Conservation (phyloP, 352 stramenopile species). For the Globisporangium middletonii region DNA sequence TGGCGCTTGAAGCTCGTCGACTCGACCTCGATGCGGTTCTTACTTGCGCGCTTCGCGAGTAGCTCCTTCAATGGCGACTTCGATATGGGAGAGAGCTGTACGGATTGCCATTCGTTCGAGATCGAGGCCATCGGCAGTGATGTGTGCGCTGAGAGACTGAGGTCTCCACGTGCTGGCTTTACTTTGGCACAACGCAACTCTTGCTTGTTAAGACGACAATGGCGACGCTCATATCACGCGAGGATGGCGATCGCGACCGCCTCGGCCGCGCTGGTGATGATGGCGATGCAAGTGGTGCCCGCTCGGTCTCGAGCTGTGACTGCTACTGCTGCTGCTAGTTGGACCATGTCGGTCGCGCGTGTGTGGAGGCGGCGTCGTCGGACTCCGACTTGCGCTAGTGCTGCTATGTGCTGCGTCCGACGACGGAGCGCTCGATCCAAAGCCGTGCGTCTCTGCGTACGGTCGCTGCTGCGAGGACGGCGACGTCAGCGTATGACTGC, state of each 20-base stretch:
- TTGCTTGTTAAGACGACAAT: too few relatives aligned
- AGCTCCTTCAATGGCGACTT: too few relatives aligned
- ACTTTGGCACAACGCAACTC: too few relatives aligned
- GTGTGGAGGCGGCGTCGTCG: background rate
- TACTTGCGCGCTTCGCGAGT: too few relatives aligned
- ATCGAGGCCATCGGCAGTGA: too few relatives aligned
- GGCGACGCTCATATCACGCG: background rate
- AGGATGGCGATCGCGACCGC: background rate
- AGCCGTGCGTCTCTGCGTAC: slow-evolving; percentile 2
- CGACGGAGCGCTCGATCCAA: background rate
- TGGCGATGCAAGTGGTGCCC: slow-evolving; percentile 12
- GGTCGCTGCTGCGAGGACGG: slow-evolving; percentile 4
- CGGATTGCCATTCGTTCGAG: too few relatives aligned
- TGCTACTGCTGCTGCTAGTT: background rate
- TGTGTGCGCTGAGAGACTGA: too few relatives aligned
- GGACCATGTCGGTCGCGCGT: background rate
- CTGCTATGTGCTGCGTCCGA: background rate
- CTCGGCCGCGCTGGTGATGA: slow-evolving; percentile 9
- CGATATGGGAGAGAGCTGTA: too few relatives aligned
- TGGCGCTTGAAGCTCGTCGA: too few relatives aligned
- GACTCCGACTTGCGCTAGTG: background rate
- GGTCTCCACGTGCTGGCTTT: too few relatives aligned
- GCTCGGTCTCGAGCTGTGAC: slow-evolving; percentile 2
- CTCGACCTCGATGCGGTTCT: too few relatives aligned
- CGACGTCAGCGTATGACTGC: slow-evolving; percentile 7